phyloP scores from a whole-genome alignment of 495 filamentous ascomycete genomes.

The Ramalina intermedia region DNA sequence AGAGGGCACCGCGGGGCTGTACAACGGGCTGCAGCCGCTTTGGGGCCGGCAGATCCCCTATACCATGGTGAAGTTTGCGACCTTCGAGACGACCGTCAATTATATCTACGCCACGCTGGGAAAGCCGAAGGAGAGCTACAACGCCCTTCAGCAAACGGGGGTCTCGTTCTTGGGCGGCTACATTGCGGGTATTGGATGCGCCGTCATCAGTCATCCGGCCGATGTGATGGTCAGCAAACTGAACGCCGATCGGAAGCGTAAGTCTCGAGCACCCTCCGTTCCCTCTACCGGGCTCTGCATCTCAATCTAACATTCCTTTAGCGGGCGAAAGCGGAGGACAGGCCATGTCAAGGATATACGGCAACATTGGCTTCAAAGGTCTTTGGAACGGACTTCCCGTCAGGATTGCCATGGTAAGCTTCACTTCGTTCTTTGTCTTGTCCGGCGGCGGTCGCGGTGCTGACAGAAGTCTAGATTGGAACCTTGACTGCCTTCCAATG shows the following conservation, averaged over 20 bases:
- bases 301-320: constrained; percentile 11
- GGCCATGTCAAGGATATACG: constrained; percentile 51
- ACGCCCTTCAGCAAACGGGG: constrained; percentile 49
- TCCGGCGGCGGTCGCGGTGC: neutral
- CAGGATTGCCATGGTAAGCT: constrained; percentile 50
- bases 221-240: constrained; percentile 65
- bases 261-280: constrained; percentile 9
- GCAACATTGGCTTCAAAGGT: constrained; percentile 56
- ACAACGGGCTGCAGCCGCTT: constrained; percentile 55
- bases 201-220: constrained; percentile 47
- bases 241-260: constrained; percentile 49
- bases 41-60: constrained; percentile 63
- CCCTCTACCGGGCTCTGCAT: no score
- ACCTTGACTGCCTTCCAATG: constrained; percentile 56
- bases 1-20: constrained; percentile 46
- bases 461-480: constrained; percentile 4
- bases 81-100: constrained; percentile 54
- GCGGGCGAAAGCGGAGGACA: constrained; percentile 48
- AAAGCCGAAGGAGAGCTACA: constrained; percentile 50
- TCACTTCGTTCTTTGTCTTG: constrained; percentile 5
- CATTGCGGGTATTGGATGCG: constrained; percentile 57
- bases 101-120: constrained; percentile 47
- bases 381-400: constrained; percentile 58
- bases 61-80: constrained; percentile 66
- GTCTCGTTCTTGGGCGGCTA: constrained; percentile 58